Evolutionary conservation across 1,139 yeast genomes (phyloP), one percentile per base, ranked within the genome.

Genomic region (Saccharomyces hybrid): DNA sequence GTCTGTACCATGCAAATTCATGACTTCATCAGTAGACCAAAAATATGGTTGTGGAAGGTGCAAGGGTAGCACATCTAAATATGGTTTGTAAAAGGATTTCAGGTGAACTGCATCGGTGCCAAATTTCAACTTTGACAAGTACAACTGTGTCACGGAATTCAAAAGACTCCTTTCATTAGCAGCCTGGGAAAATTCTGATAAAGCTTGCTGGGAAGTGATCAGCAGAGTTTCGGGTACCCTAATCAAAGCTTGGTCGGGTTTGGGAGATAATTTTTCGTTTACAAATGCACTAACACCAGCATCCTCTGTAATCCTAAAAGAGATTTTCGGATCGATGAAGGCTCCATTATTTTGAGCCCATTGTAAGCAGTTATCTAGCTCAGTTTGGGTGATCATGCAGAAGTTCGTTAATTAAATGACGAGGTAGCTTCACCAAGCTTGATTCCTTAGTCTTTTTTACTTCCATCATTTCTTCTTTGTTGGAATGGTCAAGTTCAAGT

Each of bases 1-100:
- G 64, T 84, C 86, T 0, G 95, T 84, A 0, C 91, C 95, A 49
- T 76, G 73, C 7, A 89, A 68, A 53, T 76, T 68, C 2, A 70
- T 67, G 57, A 79, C 73, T 49, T 85, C 86, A 5, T 71, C 71
- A 0, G 76, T 68, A 14, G 71, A 69, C 88, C 91, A 88, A 55
- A 80, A 80, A 53, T 81, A 78, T 1, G 96, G 95, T 5, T 84
- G 76, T 41, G 76, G 76, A 28, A 81, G 75, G 13, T 74, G 71
- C 1, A 66, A 58, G 0, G 96, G 96, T 27, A 89, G 74, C n/a
- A 78, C 66, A 28, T 74, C 68, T 34, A 88, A 65, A 64, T 88
- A 90, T 0, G 84, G 80, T 49, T 65, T 55, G 61, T 64, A 77
- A 54, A 68, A 70, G 3, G 62, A 53, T 1, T 70, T 63, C 3